Conservation (phyloP, 257 asterid genomes). For the Salvia hispanica region DNA sequence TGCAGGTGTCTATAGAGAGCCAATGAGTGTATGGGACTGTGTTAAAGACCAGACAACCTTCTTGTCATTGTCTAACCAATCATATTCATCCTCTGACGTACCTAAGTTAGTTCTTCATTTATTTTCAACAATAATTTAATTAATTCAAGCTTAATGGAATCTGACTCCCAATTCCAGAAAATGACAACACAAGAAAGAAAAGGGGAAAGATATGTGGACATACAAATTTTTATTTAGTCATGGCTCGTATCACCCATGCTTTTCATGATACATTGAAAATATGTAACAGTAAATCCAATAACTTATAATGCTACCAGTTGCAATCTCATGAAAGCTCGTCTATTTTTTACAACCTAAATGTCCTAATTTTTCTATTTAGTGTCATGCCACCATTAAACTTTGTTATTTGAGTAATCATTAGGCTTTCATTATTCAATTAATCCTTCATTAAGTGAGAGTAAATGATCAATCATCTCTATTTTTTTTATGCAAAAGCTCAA, state of each 20-base stretch:
- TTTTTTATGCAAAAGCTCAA: too few species aligned
- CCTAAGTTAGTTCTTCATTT: slow-evolving; percentile 30
- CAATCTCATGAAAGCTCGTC: background rate
- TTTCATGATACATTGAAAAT: slow-evolving; percentile 24
- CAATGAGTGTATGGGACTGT: slow-evolving; percentile 27
- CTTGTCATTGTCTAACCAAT: slow-evolving; percentile 26
- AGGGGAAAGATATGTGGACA: slow-evolving; percentile 1
- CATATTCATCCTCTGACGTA: slow-evolving; percentile 26
- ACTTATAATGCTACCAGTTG: background rate
- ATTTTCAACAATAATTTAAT: background rate
- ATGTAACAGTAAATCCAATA: slow-evolving; percentile 6
- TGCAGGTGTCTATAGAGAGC: background rate
- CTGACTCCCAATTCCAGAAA: slow-evolving; percentile 32
- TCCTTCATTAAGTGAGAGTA: too few species aligned
- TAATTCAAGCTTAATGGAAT: slow-evolving; percentile 27
- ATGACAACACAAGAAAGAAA: too few species aligned
- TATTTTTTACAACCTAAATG: background rate
- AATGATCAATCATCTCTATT: too few species aligned
- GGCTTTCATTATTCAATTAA: background rate
- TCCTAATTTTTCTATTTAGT: background rate
- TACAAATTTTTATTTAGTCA: background rate
- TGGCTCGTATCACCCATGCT: slow-evolving; percentile 1
- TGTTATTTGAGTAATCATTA: background rate
- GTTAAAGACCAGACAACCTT: slow-evolving; percentile 4
- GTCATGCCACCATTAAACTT: background rate